phyloP scores from a whole-genome alignment of 306 rosid genomes.

The Vigna trinervia region DNA sequence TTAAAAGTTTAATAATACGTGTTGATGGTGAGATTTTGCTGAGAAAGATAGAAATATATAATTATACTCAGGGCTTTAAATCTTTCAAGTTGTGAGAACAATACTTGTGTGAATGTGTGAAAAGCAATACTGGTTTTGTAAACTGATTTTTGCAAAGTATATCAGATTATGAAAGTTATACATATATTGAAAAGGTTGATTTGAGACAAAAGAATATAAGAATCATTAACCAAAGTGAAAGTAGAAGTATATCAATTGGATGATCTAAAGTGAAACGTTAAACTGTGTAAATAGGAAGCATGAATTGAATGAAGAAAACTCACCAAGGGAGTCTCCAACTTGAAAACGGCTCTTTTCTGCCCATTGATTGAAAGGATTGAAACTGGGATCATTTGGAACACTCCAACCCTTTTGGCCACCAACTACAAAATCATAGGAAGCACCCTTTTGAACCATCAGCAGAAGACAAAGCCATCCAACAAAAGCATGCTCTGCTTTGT shows the following conservation, averaged over 20 bases:
- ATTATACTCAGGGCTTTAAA: no score
- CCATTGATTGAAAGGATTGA: constrained; percentile 69
- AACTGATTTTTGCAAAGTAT: no score
- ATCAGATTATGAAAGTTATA: no score
- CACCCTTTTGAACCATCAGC: constrained; percentile 59
- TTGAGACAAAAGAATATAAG: no score
- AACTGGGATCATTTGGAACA: constrained; percentile 60
- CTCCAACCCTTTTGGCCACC: constrained; percentile 84
- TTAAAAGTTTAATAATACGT: not conserved
- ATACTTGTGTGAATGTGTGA: no score
- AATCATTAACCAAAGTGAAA: no score
- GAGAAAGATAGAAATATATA: no score
- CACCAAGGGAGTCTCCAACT: constrained; percentile 80
- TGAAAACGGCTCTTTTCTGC: constrained; percentile 76
- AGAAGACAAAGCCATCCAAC: constrained; percentile 61
- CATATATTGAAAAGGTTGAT: not conserved
- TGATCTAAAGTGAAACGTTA: not conserved
- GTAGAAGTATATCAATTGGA: constrained; percentile 12
- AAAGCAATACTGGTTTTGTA: no score
- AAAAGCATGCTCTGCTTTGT: constrained; percentile 43
- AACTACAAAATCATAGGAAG: constrained; percentile 58
- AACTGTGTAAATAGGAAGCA: not conserved
- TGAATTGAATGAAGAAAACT: constrained; percentile 33
- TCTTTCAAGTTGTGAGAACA: no score
- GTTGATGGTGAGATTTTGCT: not conserved